Evolutionary conservation across 2,329 filamentous ascomycete species (phyloP).

Genomic region (Ciborinia camelliae): DNA sequence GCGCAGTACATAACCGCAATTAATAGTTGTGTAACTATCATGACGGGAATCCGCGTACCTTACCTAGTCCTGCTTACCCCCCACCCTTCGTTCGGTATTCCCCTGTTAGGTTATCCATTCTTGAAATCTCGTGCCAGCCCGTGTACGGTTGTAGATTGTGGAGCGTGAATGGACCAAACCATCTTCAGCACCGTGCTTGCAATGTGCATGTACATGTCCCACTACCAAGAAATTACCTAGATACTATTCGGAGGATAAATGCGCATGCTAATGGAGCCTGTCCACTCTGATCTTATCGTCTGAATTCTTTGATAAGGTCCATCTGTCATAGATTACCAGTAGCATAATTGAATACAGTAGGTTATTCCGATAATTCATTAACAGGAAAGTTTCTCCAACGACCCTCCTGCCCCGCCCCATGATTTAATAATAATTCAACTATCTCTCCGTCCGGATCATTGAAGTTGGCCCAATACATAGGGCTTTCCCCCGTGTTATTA

Average conservation of each 20-base stretch:
- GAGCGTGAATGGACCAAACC: neutral
- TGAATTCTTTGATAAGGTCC: neutral
- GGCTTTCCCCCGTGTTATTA: slow-evolving; percentile 21
- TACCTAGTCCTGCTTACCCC: slow-evolving; percentile 2
- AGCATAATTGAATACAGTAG: neutral
- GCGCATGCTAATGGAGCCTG: neutral
- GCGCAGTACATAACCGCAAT: neutral
- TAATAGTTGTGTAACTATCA: neutral
- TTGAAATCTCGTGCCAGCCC: neutral
- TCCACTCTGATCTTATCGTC: neutral
- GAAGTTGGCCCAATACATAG: slow-evolving; percentile 24
- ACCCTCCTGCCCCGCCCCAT: slow-evolving; percentile 21
- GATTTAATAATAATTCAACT: slow-evolving; percentile 22
- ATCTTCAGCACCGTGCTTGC: neutral
- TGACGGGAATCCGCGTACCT: neutral
- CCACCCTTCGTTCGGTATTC: neutral
- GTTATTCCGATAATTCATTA: neutral
- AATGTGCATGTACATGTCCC: neutral
- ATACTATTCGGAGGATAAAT: too few species aligned
- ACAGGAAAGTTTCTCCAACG: neutral
- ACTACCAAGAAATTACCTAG: neutral
- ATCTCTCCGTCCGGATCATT: slow-evolving; percentile 17
- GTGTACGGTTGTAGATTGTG: neutral
- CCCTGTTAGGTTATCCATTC: neutral
- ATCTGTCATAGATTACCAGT: neutral